These are phyloP conservation scores for Melocanna baccifera DNA, from an alignment of 176 grass and related monocot species.

Conservation along the genomic window DNA sequence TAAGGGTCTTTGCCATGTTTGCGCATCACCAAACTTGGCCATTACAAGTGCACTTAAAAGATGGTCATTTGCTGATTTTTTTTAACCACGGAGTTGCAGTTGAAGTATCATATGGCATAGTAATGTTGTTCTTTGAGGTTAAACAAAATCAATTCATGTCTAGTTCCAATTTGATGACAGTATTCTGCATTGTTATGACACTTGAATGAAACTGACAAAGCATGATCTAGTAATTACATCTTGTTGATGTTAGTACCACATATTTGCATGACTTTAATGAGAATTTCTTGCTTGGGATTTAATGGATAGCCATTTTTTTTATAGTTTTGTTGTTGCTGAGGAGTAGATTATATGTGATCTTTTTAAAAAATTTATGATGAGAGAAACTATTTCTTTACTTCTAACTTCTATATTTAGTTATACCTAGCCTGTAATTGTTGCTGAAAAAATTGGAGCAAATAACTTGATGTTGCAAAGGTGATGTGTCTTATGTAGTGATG, in stretches of 20 bases:
- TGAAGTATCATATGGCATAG: background rate
- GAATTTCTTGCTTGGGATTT: background rate
- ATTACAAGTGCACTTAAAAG: background rate
- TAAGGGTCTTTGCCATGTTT: conserved; percentile 8
- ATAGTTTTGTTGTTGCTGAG: background rate
- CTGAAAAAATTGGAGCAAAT: background rate
- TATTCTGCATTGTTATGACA: background rate
- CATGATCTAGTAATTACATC: background rate
- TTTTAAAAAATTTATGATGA: background rate
- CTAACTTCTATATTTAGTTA: background rate
- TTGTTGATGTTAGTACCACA: background rate
- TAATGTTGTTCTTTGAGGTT: background rate
- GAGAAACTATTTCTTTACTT: background rate
- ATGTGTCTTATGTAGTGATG: background rate
- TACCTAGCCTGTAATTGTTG: background rate
- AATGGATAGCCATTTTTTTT: background rate
- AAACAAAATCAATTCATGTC: background rate
- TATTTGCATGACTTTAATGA: background rate
- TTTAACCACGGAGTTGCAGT: background rate
- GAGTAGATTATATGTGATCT: background rate
- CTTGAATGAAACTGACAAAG: conserved; percentile 5
- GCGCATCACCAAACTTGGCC: background rate
- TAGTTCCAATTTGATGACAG: background rate
- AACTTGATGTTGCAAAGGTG: background rate
- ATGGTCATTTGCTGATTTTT: background rate